phyloP scores from a whole-genome alignment of 176 grass and related monocot species.

The Puccinellia tenuiflora region DNA sequence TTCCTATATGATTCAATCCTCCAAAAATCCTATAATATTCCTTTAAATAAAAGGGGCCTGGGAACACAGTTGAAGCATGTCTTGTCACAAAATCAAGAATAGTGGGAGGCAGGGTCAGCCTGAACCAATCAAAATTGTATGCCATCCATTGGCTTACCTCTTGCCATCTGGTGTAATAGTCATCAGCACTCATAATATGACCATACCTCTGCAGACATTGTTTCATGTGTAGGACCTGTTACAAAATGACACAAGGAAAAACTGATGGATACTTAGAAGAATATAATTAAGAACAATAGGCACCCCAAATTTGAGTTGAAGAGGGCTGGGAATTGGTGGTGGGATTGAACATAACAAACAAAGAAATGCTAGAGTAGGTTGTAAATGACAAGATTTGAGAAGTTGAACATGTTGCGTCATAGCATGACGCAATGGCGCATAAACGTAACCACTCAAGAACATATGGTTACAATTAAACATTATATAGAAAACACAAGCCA shows the following conservation, averaged over 20 bases:
- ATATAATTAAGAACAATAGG: slow-evolving; percentile 8
- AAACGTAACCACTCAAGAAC: not conserved
- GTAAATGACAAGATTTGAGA: slow-evolving; percentile 3
- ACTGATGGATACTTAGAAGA: not conserved
- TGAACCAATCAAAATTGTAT: slow-evolving; percentile 1
- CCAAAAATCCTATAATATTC: too few species aligned
- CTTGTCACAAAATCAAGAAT: not conserved
- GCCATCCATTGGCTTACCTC: slow-evolving; percentile 48
- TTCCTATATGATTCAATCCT: too few species aligned
- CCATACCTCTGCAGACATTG: slow-evolving; percentile 74
- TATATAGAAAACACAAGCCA: slow-evolving; percentile 14
- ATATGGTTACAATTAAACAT: slow-evolving; percentile 11
- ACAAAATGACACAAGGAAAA: slow-evolving; percentile 4
- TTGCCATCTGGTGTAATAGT: slow-evolving; percentile 85
- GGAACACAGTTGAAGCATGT: slow-evolving; percentile 9
- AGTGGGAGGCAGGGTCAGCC: not conserved
- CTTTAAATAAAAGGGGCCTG: too few species aligned
- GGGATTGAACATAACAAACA: not conserved
- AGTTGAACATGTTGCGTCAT: not conserved
- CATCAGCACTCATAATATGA: slow-evolving; percentile 81
- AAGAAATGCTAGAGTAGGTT: not conserved
- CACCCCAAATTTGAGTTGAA: slow-evolving; percentile 1
- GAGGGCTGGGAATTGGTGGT: not conserved
- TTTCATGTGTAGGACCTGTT: slow-evolving; percentile 67
- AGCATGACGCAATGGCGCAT: not conserved